Evolutionary conservation across 192 early-diverging fungal genomes (phyloP).

Genomic region (Coemansia sp.): DNA sequence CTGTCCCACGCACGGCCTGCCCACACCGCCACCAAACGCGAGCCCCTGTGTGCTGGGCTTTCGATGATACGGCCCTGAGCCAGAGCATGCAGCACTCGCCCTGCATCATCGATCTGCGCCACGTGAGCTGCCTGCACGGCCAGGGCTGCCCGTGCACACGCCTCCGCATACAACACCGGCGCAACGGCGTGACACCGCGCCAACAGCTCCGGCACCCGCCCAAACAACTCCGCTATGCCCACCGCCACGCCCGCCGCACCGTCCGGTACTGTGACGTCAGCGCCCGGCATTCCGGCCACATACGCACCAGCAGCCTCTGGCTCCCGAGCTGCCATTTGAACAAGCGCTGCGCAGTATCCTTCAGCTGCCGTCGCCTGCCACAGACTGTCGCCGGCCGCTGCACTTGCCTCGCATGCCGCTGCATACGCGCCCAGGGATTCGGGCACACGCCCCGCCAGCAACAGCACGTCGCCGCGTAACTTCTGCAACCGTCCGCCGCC

Average conservation of each 20-base stretch:
- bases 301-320: conserved; percentile 25
- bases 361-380: conserved; percentile 55
- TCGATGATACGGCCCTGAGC: conserved; percentile 2
- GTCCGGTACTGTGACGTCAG: neutral
- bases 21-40: conserved; percentile 34
- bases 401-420: conserved; percentile 27
- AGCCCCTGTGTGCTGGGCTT: conserved; percentile 9
- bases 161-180: conserved; percentile 47
- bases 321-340: conserved; percentile 29
- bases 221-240: conserved; percentile 18
- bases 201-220: conserved; percentile 42
- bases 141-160: conserved; percentile 47
- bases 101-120: conserved; percentile 21
- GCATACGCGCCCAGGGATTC: conserved; percentile 50
- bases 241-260: neutral
- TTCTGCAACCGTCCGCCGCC: conserved; percentile 47
- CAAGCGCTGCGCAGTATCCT: conserved; percentile 50
- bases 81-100: conserved; percentile 24
- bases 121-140: conserved; percentile 39
- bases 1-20: conserved; percentile 39
- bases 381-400: conserved; percentile 36
- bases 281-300: conserved; percentile 1
- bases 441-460: conserved; percentile 42
- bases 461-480: conserved; percentile 47
- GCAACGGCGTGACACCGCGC: conserved; percentile 43